Conservation (phyloP, 1,284 basidiomycete species). For the Erythrobasidium hasegawianum region DNA sequence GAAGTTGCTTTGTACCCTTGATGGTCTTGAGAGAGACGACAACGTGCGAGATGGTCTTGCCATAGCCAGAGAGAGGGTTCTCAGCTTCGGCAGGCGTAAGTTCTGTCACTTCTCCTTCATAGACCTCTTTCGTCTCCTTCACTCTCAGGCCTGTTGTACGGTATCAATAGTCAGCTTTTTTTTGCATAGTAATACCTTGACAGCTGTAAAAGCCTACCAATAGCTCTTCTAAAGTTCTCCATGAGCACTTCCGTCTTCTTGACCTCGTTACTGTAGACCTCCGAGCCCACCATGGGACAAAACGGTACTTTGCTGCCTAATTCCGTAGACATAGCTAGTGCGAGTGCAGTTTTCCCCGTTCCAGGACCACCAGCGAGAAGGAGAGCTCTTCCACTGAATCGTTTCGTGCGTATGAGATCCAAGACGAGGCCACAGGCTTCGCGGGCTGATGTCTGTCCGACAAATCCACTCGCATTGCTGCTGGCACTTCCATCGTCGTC, state of each 20-base stretch:
- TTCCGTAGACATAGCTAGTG: slow-evolving; percentile 88
- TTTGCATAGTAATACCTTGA: background rate
- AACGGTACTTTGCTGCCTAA: slow-evolving; percentile 93
- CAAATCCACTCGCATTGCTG: slow-evolving; percentile 74
- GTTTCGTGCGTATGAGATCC: slow-evolving; percentile 82
- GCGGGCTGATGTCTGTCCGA: slow-evolving; percentile 83
- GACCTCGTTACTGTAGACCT: slow-evolving; percentile 94
- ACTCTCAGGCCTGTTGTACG: slow-evolving; percentile 70
- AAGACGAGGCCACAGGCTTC: slow-evolving; percentile 90
- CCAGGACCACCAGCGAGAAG: slow-evolving; percentile 85
- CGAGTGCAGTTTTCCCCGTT: slow-evolving; percentile 92
- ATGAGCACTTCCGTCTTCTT: slow-evolving; percentile 99
- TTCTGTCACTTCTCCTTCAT: slow-evolving; percentile 97
- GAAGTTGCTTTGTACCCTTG: slow-evolving; percentile 95
- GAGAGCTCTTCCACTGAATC: slow-evolving; percentile 85
- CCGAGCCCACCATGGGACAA: slow-evolving; percentile 95
- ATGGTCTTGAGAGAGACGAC: slow-evolving; percentile 95
- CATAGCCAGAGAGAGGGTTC: slow-evolving; percentile 93
- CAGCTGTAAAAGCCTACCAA: slow-evolving; percentile 60
- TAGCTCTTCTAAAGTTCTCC: slow-evolving; percentile 89
- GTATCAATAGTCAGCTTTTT: background rate
- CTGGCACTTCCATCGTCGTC: slow-evolving; percentile 76
- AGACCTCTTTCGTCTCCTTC: slow-evolving; percentile 98
- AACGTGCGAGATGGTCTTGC: slow-evolving; percentile 97
- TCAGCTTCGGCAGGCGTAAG: slow-evolving; percentile 91